Evolutionary conservation across 1,284 basidiomycete genomes (phyloP).

Genomic region (Pseudozyma sp.): DNA sequence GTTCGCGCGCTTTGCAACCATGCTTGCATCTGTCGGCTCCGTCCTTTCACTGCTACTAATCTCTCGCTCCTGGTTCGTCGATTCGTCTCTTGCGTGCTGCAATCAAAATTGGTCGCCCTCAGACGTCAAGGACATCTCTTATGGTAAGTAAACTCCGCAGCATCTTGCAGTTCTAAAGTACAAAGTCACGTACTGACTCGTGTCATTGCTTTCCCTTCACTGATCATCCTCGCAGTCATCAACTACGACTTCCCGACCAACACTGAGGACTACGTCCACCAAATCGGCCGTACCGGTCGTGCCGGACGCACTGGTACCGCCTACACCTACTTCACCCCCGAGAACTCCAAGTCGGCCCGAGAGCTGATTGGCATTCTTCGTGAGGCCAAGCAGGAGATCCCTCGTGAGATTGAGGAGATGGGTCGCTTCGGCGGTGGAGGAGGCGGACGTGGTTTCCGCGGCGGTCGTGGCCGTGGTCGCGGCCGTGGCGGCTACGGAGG

Average conservation of each 20-base stretch:
- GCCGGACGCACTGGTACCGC: conserved; percentile 81
- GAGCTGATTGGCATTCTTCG: conserved; percentile 88
- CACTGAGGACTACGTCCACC: conserved; percentile 92
- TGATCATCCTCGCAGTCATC: conserved; percentile 45
- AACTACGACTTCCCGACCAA: conserved; percentile 98
- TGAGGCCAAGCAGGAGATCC: conserved; percentile 89
- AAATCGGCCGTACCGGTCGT: conserved; percentile 83
- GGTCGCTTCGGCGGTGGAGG: conserved; percentile 76
- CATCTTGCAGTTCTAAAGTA: conserved; percentile 42
- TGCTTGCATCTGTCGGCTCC: conserved; percentile 16
- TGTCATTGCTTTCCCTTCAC: neutral
- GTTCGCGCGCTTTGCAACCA: conserved; percentile 6
- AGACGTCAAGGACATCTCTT: conserved; percentile 96
- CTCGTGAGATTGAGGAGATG: conserved; percentile 93
- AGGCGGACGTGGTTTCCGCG: conserved; percentile 53
- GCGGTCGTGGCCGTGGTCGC: conserved; percentile 59
- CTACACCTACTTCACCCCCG: conserved; percentile 87
- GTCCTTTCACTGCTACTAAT: conserved; percentile 43
- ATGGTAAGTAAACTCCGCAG: conserved; percentile 74
- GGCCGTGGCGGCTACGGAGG: conserved; percentile 48
- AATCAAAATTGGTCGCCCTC: conserved; percentile 37
- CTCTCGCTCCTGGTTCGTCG: conserved; percentile 1
- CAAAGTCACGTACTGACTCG: neutral
- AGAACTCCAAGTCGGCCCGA: conserved; percentile 92
- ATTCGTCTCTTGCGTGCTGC: conserved; percentile 1